These are phyloP conservation scores for Dioszegia hungarica DNA, from an alignment of 768 basidiomycete species.

Conservation along the genomic window DNA sequence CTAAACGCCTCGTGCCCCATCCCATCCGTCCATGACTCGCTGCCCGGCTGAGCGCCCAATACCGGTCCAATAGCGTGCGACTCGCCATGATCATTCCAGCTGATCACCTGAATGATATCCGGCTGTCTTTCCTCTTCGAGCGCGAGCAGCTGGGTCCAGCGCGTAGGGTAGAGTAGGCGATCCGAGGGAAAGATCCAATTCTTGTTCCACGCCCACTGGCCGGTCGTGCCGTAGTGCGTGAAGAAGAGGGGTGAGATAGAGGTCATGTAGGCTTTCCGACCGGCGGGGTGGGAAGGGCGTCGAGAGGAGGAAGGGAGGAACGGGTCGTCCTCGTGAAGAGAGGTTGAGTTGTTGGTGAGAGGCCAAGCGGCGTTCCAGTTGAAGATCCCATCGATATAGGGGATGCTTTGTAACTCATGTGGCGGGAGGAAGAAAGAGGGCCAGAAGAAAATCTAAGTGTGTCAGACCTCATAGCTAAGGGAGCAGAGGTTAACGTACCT, in stretches of 20 bases:
- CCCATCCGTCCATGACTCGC: slow-evolving; percentile 43
- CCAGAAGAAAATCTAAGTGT: slow-evolving; percentile 43
- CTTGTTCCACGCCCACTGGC: slow-evolving; percentile 48
- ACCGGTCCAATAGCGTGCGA: slow-evolving; percentile 45
- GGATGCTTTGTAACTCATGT: slow-evolving; percentile 27
- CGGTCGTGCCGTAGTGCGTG: slow-evolving; percentile 48
- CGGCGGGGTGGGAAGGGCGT: slow-evolving; percentile 27
- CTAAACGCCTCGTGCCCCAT: slow-evolving; percentile 44
- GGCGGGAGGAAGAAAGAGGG: slow-evolving; percentile 49
- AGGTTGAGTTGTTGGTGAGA: slow-evolving; percentile 21
- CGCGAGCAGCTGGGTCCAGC: slow-evolving; percentile 37
- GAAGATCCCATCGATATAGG: slow-evolving; percentile 42
- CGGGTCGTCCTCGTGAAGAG: slow-evolving; percentile 31
- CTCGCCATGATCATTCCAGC: slow-evolving; percentile 50
- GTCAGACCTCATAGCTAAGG: background rate
- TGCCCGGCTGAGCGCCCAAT: slow-evolving; percentile 45
- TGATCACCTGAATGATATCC: slow-evolving; percentile 46
- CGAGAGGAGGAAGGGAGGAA: slow-evolving; percentile 31
- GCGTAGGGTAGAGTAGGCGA: slow-evolving; percentile 40
- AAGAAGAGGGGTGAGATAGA: slow-evolving; percentile 47
- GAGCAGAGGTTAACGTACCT: slow-evolving; percentile 20
- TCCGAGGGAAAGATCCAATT: slow-evolving; percentile 50
- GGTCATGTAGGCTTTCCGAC: slow-evolving; percentile 48
- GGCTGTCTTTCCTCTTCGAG: slow-evolving; percentile 23
- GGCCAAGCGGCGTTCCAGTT: slow-evolving; percentile 49